Evolutionary conservation across 768 basidiomycete species (phyloP), one percentile per base, ranked within the genome.

Genomic region (Lentinus tigrinus): DNA sequence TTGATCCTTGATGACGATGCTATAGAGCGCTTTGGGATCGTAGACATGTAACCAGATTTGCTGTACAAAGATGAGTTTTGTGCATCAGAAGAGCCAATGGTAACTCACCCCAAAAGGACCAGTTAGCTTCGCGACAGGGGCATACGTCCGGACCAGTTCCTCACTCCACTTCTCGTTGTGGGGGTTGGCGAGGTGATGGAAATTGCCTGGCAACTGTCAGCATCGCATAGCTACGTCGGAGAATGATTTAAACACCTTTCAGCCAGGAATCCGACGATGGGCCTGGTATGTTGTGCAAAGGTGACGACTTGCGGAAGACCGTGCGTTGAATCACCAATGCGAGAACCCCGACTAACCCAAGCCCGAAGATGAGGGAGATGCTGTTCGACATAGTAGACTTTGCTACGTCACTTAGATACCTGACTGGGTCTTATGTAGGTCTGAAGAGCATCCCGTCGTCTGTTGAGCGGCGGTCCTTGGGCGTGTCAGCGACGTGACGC

Each of bases 1-100:
- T 59, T 78, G 77, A 38, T 82, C 81, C 58, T 79, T 81, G 11
- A 77, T 44, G 11, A 79, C 60, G 39, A 83, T 77, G 28, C 71
- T 74, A 38, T 80, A 76, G 21, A 83, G 64, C 2, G 81, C 81
- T n/a, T 66, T 70, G 2, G 81, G 78, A 63, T 83, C 81, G 26
- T 54, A 43, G 72, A 82, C 70, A 56, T 81, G 80, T 2, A 83
- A 66, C 64, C 78, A 75, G 56, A 77, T 75, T 47, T 77, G 74
- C 79, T 81, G 26, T 23, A 16, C 21, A 2, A 57, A 37, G 28
- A 31, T 23, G 19, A 24, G 3, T 9, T 46, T 23, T 3, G 21
- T 10, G 13, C 23, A 14, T 23, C 34, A 39, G 34, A 9, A 27
- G 1, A 8, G 47, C 24, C 6, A 24, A 23, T 62, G 69, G 48